These are phyloP conservation scores for Talaromyces amestolkiae DNA, from an alignment of 2,329 filamentous ascomycete species.

Conservation along the genomic window DNA sequence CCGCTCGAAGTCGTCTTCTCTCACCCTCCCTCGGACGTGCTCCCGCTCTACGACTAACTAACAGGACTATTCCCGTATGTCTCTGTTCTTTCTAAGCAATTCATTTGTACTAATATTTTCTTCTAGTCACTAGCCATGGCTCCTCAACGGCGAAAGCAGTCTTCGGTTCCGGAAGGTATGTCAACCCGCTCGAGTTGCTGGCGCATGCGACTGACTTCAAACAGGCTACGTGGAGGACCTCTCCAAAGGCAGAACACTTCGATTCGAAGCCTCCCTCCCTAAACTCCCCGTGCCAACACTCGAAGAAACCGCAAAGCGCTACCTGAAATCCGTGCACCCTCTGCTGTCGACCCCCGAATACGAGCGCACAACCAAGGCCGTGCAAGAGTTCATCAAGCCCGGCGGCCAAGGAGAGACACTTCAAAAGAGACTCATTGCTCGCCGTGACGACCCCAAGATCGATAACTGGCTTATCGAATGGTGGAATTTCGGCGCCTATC, in stretches of 20 bases:
- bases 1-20: constrained; percentile 42
- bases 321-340: constrained; percentile 66
- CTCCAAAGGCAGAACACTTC: constrained; percentile 63
- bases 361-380: constrained; percentile 68
- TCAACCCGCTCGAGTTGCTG: constrained; percentile 1
- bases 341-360: constrained; percentile 60
- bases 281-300: constrained; percentile 61
- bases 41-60: constrained; percentile 33
- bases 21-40: constrained; percentile 40
- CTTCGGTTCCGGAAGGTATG: constrained; percentile 48
- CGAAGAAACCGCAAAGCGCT: constrained; percentile 62
- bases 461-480: constrained; percentile 97
- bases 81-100: not conserved
- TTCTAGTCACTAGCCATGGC: constrained; percentile 41
- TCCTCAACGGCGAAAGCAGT: constrained; percentile 40
- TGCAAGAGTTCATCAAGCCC: constrained; percentile 84
- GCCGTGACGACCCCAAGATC: constrained; percentile 71
- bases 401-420: constrained; percentile 77
- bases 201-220: not conserved
- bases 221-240: constrained; percentile 64
- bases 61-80: constrained; percentile 28
- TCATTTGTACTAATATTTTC: not conserved
- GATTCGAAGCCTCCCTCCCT: constrained; percentile 65
- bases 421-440: constrained; percentile 81
- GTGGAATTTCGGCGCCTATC: constrained; percentile 96